Evolutionary conservation across 495 filamentous ascomycete genomes (phyloP), one percentile per base, ranked within the genome.

Genomic region (Durotheca rogersii): DNA sequence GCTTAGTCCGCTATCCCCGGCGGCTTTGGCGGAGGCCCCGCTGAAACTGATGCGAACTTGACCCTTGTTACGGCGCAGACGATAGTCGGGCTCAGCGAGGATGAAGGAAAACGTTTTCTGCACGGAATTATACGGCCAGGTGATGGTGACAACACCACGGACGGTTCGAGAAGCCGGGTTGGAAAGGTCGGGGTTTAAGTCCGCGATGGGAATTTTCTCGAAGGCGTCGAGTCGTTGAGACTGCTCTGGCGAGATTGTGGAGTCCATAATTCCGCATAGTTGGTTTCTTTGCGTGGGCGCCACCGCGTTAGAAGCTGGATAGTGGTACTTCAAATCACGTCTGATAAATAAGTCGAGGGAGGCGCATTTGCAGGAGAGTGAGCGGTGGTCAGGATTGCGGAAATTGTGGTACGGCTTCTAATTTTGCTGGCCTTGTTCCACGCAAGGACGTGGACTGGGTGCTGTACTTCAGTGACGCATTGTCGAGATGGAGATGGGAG

Each of bases 91-190:
- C 46, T 96, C 93, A 7, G 86, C 86, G 3, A 96, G 76, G 2
- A 90, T 78, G 21, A 98, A 79, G 39, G 89, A 83, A 53, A 88
- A 70, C 7, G 81, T 83, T 30, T 77, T 75, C 5, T 78, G 84
- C 10, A 87, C 85, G 4, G 83, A 84, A 25, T 87, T 95, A 67
- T 87, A 98, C 0, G 93, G 93, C 92, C 93, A 96, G 35, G 90
- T 81, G 12, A 98, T 81, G 4, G 87, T 88, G 25, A 96, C 83
- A 1, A 89, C 74, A 10, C 84, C 90, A 34, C 69, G 60, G 1
- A 76, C 68, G 10, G 58, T 60, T 20, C 65, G 59, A n/a, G 66
- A 59, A 0, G 53, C 20, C 9, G 56, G 65, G 5, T 75, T 62
- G 1, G 56, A 33, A 10, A 76, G 41, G n/a, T 70, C 67, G n/a